Evolutionary conservation across 768 basidiomycete species (phyloP), one percentile per base, ranked within the genome.

Genomic region (Hortiboletus campestris): DNA sequence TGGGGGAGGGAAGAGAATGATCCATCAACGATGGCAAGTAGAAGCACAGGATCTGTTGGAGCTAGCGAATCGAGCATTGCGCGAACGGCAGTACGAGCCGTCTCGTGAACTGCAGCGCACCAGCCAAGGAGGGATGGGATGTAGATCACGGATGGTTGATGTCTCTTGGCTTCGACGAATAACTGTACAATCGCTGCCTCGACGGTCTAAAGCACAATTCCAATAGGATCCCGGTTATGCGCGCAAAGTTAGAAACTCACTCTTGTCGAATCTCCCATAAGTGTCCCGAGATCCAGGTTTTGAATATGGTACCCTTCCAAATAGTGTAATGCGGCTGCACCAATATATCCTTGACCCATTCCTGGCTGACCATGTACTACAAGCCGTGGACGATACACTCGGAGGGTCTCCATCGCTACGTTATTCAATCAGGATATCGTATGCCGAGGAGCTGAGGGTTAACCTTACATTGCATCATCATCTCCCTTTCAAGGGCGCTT

Each of bases 271-370:
- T 98, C 96, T 39, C 90, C 82, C 75, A 98, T 79, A 41, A 99
- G 74, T 0, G 85, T 85, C 11, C 92, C 97, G 17, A 98, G 77
- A 67, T 99, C 97, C 49, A 98, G 79, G 63, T 84, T 94, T 71
- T 99, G 97, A 0, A 98, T 82, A 67, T 98, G 92, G 70, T 91
- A 97, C 0, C 97, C 96, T 75, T 99, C 97, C 19, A 99, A 75
- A 68, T 95, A 88, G 74, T 98, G 94, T 34, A 99, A 72, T 6
- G 91, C 84, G 1, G 96, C 97, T 1, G 94, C 86, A 38, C 92
- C 96, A 55, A 98, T 76, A 64, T 91, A 94, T 6, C 77, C 77
- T 69, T 98, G 97, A 1, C 97, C 97, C 90, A 96, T 91, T 12
- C 96, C 95, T 6, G 76, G 65, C 13, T 80, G 72, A 5, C 97